Base-by-base conservation (phyloP, 148 eudicot genomes). In the Chenopodium berlandieri region DNA sequence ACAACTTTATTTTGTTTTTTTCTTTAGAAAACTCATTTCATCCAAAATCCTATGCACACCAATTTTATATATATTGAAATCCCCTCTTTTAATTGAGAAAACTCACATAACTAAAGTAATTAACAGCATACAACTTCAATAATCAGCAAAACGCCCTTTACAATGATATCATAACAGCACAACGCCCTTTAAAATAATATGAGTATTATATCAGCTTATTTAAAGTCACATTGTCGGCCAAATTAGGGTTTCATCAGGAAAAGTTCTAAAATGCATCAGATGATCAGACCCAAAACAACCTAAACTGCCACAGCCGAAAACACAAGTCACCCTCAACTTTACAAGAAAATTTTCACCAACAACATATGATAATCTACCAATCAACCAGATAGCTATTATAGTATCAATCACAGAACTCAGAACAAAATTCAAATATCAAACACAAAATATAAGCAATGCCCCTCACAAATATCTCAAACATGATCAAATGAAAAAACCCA, bases 231-330 rank as follows among this genome's bases (percentile, higher is more conserved):
- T 66, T 77, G 13, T 76, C 73, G 37, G 56, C 77, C 32, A 80
- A 74, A 37, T 25, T 84, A 84, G 86, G 83, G 83, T 72, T 84
- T 84, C 78, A 73, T 64, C 7, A 77, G 14, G 34, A 16, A 25
- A 58, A 80, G 22, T 56, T 13, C 30, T 48, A 83, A 32, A 4
- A 20, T 14, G 63, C 8, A n/a, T 47, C 58, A 27, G 27, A 27
- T 27, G 27, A 27, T 27, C 27, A n/a, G 9, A 13, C 22, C 72
- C 13, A 22, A 68, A 56, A 10, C 37, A 75, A 78, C 75, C 56
- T n/a, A 74, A 48, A 34, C 75, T 82, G 3, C 1, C 12, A 65
- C 69, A 63, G 44, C 16, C 80, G 0, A 27, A 67, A 23, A 25
- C 23, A 20, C 17, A 2, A 23, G 31, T 63, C 17, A 23, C 31